Percentiles rank a stretch among this genome's conserved stretches.
phyloP scores from a whole-genome alignment of 2,329 filamentous ascomycete species.

The Nothomitra cinnamomea region DNA sequence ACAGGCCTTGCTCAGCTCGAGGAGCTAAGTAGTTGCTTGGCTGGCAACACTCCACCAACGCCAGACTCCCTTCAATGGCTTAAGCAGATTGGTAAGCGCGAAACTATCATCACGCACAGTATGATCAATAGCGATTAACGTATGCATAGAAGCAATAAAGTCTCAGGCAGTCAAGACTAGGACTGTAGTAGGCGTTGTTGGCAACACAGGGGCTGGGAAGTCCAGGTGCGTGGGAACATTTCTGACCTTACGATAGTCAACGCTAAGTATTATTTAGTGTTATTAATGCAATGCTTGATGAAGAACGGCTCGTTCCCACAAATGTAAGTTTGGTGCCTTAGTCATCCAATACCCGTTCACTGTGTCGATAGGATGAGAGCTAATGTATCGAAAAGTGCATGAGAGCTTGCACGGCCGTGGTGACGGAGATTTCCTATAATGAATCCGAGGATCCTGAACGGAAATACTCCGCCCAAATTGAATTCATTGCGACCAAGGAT shows the following conservation, averaged over 20 bases:
- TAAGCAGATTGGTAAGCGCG: conserved; percentile 19
- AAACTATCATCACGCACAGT: too few species aligned
- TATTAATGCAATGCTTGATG: conserved; percentile 45
- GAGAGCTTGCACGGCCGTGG: conserved; percentile 42
- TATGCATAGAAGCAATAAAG: conserved; percentile 21
- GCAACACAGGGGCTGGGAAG: conserved; percentile 45
- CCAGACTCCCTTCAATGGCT: conserved; percentile 25
- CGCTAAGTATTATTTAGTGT: conserved; percentile 20
- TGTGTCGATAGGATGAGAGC: neutral
- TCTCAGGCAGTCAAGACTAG: conserved; percentile 22
- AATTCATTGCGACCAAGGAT: conserved; percentile 35
- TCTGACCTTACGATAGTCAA: neutral
- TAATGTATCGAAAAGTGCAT: conserved; percentile 27
- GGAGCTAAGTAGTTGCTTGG: conserved; percentile 19
- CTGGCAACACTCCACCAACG: conserved; percentile 10
- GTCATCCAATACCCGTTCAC: neutral
- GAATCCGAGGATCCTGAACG: conserved; percentile 20
- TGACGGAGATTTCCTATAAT: conserved; percentile 44
- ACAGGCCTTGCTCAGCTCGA: conserved; percentile 22
- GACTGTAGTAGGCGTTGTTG: conserved; percentile 40
- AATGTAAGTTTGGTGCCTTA: conserved; percentile 12
- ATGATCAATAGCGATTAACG: conserved; percentile 11
- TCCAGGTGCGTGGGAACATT: conserved; percentile 19
- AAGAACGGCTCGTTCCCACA: conserved; percentile 38
- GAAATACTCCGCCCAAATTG: conserved; percentile 37